Evolutionary conservation across 306 rosid genomes (phyloP), one percentile per base, ranked within the genome.

Genomic region (Cicer cuneatum): DNA sequence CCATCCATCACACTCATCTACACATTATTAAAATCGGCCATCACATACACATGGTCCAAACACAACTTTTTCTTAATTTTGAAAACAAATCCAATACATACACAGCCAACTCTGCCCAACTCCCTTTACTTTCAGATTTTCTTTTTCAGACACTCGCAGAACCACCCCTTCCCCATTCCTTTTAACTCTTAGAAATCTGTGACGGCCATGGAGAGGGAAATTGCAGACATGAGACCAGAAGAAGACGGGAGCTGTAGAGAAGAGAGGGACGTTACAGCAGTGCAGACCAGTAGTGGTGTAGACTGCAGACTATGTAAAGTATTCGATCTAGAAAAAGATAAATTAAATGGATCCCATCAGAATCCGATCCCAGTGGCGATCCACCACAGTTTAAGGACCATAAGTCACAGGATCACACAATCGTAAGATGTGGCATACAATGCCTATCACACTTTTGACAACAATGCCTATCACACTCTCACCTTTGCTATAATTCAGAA

Each of bases 401-500:
- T 56, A 54, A 18, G 1, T 8, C 60, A 16, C n/a, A 3, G 0
- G 62, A 21, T 56, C 38, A 2, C 5, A 14, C 15, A 56, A 57
- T 57, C 63, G 9, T 11, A 24, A 57, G 8, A 57, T 0, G 40
- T n/a, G 11, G 63, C 63, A 57, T 24, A 15, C n/a, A n/a, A n/a
- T n/a, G n/a, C n/a, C n/a, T n/a, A n/a, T n/a, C n/a, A n/a, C 40
- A 57, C 29, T 33, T 58, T 58, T 7, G 33, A 58, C 5, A 7
- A 14, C 15, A 24, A 58, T 11, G 64, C 37, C 49, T 42, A 18
- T 42, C 52, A 65, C 19, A 11, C 39, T 19, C 56, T 45, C 70
- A 65, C 12, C 40, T 21, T 66, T 38, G 62, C 66, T 10, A 72
- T 49, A 72, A 46, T 42, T 69, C 67, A 63, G 78, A 78, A 21